A percentile compares a stretch with the other conserved stretches of the same genome.
Conservation (phyloP, 805 yeast genomes). For the Candida railenensis region DNA sequence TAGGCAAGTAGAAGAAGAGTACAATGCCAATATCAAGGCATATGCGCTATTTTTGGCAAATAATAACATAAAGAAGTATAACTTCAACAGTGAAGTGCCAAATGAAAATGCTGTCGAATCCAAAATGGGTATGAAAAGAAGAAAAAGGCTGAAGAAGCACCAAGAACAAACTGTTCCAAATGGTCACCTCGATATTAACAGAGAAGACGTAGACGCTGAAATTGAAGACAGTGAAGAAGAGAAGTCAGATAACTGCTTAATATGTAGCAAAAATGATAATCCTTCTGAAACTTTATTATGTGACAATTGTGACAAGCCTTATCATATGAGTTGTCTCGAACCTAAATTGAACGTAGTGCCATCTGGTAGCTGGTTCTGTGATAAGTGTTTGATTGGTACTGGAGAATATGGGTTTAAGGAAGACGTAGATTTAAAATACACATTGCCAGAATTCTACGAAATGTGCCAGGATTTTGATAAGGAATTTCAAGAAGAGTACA, state of each 20-base stretch:
- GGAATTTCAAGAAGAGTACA: constrained; percentile 37
- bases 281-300: constrained; percentile 58
- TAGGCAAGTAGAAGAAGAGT: constrained; percentile 20
- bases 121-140: background rate
- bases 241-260: constrained; percentile 37
- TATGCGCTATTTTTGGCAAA: constrained; percentile 33
- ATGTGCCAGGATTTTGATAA: constrained; percentile 50
- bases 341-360: constrained; percentile 57
- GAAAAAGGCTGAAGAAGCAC: background rate
- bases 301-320: constrained; percentile 70
- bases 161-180: background rate
- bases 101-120: background rate
- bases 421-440: constrained; percentile 47
- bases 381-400: constrained; percentile 78
- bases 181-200: background rate
- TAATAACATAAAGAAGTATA: constrained; percentile 20
- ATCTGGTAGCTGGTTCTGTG: constrained; percentile 73
- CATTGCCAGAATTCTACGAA: constrained; percentile 58
- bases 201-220: background rate
- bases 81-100: constrained; percentile 13
- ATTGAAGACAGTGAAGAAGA: constrained; percentile 32
- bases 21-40: constrained; percentile 20
- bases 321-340: constrained; percentile 65
- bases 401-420: constrained; percentile 90
- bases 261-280: constrained; percentile 47